These are phyloP conservation scores for Melampsora americana DNA, from an alignment of 1,284 basidiomycete genomes.

Conservation along the genomic window DNA sequence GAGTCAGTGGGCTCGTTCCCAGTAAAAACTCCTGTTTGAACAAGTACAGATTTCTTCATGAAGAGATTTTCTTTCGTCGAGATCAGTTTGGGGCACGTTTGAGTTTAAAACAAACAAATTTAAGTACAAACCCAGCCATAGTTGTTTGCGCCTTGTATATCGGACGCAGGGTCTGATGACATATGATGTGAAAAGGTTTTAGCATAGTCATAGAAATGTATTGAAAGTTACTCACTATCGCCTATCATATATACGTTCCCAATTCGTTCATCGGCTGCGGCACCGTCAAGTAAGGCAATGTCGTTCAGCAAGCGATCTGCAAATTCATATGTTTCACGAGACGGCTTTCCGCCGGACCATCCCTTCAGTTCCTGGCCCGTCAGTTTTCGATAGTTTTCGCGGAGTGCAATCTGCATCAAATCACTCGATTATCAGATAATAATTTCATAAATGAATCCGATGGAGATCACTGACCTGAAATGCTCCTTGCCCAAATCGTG, in stretches of 20 bases:
- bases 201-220: neutral
- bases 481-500: conserved; percentile 40
- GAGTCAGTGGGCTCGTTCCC: conserved; percentile 23
- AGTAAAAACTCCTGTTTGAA: conserved; percentile 36
- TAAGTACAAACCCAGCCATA: conserved; percentile 32
- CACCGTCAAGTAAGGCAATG: neutral
- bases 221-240: conserved; percentile 22
- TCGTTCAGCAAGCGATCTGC: conserved; percentile 25
- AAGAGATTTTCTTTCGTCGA: neutral
- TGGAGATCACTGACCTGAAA: conserved; percentile 29
- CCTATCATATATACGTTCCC: conserved; percentile 37
- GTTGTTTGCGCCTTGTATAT: conserved; percentile 40
- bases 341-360: conserved; percentile 39
- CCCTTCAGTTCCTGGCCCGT: conserved; percentile 21
- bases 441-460: neutral
- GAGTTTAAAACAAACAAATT: neutral
- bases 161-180: conserved; percentile 36
- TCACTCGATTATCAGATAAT: neutral
- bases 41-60: conserved; percentile 20
- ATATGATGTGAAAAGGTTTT: neutral
- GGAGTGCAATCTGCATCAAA: conserved; percentile 23
- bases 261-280: neutral
- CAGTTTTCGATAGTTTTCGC: conserved; percentile 30
- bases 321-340: conserved; percentile 21
- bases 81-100: neutral